These are phyloP conservation scores for Plantago rigida DNA, from an alignment of 305 asterid species.

Conservation along the genomic window DNA sequence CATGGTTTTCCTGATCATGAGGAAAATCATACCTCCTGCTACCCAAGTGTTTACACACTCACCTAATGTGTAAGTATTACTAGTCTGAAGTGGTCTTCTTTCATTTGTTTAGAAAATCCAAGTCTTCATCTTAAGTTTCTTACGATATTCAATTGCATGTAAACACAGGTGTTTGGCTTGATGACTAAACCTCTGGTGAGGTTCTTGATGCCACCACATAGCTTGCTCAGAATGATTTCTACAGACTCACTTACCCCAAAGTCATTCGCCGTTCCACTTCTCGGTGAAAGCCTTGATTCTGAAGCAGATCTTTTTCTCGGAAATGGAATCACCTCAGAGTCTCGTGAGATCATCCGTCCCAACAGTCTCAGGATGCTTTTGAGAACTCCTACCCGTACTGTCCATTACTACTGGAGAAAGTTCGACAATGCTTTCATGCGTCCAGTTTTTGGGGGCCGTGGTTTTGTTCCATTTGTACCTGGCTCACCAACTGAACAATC, in stretches of 20 bases:
- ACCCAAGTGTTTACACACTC: too few relatives aligned
- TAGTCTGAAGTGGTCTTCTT: too few relatives aligned
- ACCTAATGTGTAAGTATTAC: too few relatives aligned
- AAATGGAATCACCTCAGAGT: conserved; percentile 18
- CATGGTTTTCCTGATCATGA: too few relatives aligned
- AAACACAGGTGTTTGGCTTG: conserved; percentile 47
- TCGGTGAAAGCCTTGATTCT: conserved; percentile 38
- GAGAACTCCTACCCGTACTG: conserved; percentile 47
- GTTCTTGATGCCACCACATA: conserved; percentile 45
- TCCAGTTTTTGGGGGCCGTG: conserved; percentile 62
- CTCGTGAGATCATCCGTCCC: conserved; percentile 33
- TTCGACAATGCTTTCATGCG: conserved; percentile 58
- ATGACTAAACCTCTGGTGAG: conserved; percentile 70
- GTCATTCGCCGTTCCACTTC: conserved; percentile 50
- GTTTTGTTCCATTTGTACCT: conserved; percentile 49
- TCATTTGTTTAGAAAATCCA: too few relatives aligned
- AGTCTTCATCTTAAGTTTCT: too few relatives aligned
- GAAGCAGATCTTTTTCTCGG: conserved; percentile 35
- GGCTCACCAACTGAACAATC: conserved; percentile 51
- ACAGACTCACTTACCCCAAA: conserved; percentile 43
- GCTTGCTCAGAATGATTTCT: conserved; percentile 29
- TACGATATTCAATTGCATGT: neutral
- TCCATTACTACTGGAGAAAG: conserved; percentile 61
- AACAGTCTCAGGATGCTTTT: conserved; percentile 43
- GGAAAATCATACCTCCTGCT: too few relatives aligned